A percentile compares a stretch with the other conserved stretches of the same genome.
phyloP scores from a whole-genome alignment of 2,329 filamentous ascomycete species.

The Verticillium albo-atrum region DNA sequence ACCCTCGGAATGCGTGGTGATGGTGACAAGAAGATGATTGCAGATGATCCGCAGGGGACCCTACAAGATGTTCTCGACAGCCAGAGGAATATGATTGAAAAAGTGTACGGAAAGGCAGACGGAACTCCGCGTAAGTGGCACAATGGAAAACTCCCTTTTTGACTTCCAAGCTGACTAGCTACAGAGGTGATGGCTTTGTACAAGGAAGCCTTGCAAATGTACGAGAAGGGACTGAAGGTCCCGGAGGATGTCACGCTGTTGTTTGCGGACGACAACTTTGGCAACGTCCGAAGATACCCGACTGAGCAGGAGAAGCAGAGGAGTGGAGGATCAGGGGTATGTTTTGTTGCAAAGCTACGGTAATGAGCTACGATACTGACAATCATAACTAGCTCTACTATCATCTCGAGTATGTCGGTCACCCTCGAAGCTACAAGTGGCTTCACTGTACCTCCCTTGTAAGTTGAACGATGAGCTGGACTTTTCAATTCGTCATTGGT shows the following conservation, averaged over 20 bases:
- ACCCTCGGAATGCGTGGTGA: constrained; percentile 58
- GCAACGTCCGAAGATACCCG: constrained; percentile 54
- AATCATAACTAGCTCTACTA: constrained; percentile 32
- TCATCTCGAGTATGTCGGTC: constrained; percentile 60
- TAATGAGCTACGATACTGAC: background rate
- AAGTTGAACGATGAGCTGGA: background rate
- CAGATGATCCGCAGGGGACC: constrained; percentile 44
- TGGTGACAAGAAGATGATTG: constrained; percentile 47
- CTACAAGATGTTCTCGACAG: constrained; percentile 49
- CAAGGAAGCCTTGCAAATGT: constrained; percentile 61
- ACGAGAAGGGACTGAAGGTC: constrained; percentile 53
- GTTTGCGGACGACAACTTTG: constrained; percentile 61
- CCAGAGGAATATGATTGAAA: constrained; percentile 48
- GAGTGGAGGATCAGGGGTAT: constrained; percentile 52
- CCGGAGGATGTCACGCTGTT: constrained; percentile 59
- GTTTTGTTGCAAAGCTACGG: background rate
- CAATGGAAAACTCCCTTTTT: background rate
- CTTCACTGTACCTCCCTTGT: constrained; percentile 58
- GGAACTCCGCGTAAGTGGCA: constrained; percentile 33
- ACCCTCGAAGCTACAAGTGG: constrained; percentile 56
- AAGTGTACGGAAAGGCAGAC: constrained; percentile 42
- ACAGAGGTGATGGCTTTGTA: constrained; percentile 60
- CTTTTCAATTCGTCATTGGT: background rate
- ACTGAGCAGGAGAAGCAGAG: constrained; percentile 43
- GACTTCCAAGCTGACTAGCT: background rate